Evolutionary conservation across 176 grass and related monocot genomes (phyloP).

Genomic region (Elaeis guineensis): DNA sequence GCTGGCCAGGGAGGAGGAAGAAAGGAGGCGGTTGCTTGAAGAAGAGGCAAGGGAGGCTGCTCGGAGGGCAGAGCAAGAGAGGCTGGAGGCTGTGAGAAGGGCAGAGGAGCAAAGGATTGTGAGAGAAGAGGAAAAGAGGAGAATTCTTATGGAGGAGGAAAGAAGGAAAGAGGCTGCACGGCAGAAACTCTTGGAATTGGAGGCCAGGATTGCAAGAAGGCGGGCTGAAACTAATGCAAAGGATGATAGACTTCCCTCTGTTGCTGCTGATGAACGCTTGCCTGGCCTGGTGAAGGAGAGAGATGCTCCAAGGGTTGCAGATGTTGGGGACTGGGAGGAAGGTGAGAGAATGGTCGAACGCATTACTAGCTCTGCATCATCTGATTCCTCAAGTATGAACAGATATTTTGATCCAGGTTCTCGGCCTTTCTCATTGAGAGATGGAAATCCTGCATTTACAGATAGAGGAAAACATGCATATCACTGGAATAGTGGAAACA

Average conservation of each 20-base stretch:
- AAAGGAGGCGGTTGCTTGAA: constrained; percentile 53
- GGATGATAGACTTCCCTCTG: constrained; percentile 26
- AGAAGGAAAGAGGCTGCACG: constrained; percentile 81
- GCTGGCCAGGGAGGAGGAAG: constrained; percentile 67
- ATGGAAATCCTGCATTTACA: constrained; percentile 33
- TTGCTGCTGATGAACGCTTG: constrained; percentile 30
- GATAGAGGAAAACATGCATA: constrained; percentile 48
- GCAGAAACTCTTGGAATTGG: constrained; percentile 78
- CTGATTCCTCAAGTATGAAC: constrained; percentile 45
- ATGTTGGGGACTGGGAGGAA: constrained; percentile 41
- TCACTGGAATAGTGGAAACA: constrained; percentile 4
- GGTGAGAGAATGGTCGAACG: constrained; percentile 41
- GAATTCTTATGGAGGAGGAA: constrained; percentile 64
- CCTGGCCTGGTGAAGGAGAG: constrained; percentile 29
- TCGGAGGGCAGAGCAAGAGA: constrained; percentile 83
- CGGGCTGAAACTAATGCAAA: constrained; percentile 40
- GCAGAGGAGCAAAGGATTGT: constrained; percentile 78
- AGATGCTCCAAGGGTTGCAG: constrained; percentile 21
- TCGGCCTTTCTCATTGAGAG: constrained; percentile 32
- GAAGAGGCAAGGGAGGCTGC: constrained; percentile 63
- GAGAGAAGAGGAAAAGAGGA: constrained; percentile 80
- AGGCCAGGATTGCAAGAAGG: constrained; percentile 75
- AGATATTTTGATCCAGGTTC: constrained; percentile 49
- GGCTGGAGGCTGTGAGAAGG: constrained; percentile 48
- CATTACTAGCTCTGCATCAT: constrained; percentile 39